Evolutionary conservation across 2,329 filamentous ascomycete genomes (phyloP), one percentile per base, ranked within the genome.

Genomic region (Aspergillus sp.): DNA sequence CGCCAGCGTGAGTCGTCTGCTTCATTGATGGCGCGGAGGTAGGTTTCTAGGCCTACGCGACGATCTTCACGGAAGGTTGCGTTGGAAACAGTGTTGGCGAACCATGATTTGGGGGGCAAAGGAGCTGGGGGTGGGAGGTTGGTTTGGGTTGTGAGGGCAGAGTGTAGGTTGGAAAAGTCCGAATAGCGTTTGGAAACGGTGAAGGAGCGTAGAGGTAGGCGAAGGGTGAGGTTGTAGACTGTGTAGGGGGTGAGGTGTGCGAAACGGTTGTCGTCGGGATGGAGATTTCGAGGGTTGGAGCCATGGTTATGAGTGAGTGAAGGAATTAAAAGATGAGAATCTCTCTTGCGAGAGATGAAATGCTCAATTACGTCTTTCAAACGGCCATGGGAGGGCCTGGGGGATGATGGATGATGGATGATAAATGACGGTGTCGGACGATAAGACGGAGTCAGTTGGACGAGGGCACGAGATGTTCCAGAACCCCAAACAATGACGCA

Each of bases 151-250:
- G 66, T 66, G 6, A 84, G 68, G 2, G 70, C 62, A 4, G 62
- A 61, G 62, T 85, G 73, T 44, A 85, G 76, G 42, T 70, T 56
- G 35, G 69, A 60, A 62, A 85, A 85, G 62, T 84, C 81, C 40
- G 78, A 81, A 68, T 83, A 85, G 52, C 81, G 79, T 61, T 84
- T 84, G 37, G 71, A 71, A 43, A 82, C 64, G 35, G 72, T 78
- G 52, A 78, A 77, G 39, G 77, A 76, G 43, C 79, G 75, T 29
- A 83, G 73, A 1, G 81, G 80, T 13, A 83, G 76, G 34, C 79
- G 75, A 51, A 84, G 71, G 41, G 73, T 72, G 58, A 85, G 74
- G 51, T 81, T 77, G 67, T 84, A 85, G 54, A 77, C 60, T 0
- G 80, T 83, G 65, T 77, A 79, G 3, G 77, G 52, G 81, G 80